Evolutionary conservation across 495 filamentous ascomycete genomes (phyloP).

Genomic region (Rhypophila decipiens): DNA sequence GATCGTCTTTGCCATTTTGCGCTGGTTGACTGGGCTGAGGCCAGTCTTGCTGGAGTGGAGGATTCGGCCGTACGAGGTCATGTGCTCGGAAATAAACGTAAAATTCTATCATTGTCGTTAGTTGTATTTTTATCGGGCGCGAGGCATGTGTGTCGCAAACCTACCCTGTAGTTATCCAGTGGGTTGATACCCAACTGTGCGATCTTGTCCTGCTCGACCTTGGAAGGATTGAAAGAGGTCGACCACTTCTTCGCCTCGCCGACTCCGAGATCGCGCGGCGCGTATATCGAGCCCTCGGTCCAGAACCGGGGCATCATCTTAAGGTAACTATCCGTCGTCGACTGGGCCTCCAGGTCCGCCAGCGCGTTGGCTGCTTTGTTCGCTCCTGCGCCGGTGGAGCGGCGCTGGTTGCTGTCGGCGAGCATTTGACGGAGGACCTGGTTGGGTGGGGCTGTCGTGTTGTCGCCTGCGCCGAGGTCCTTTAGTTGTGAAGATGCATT

Average conservation of each 20-base stretch:
- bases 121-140: background rate
- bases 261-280: conserved; percentile 77
- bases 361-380: background rate
- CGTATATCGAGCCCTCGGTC: conserved; percentile 74
- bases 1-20: conserved; percentile 87
- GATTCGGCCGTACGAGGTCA: conserved; percentile 79
- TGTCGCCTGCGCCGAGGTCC: conserved; percentile 7
- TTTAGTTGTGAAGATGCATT: background rate
- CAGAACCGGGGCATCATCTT: conserved; percentile 52
- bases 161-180: conserved; percentile 75
- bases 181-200: conserved; percentile 79
- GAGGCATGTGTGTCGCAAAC: conserved; percentile 16
- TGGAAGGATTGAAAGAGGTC: conserved; percentile 6
- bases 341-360: conserved; percentile 7
- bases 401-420: background rate
- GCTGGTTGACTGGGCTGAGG: conserved; percentile 80
- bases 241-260: conserved; percentile 69
- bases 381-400: background rate
- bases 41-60: conserved; percentile 68
- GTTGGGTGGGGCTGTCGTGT: conserved; percentile 9
- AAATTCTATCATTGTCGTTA: conserved; percentile 66
- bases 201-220: conserved; percentile 60
- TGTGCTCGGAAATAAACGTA: conserved; percentile 83
- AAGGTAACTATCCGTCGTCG: conserved; percentile 25
- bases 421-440: conserved; percentile 6